Evolutionary conservation across 345 rosid genomes (phyloP).

Genomic region (Hibiscus mutabilis): DNA sequence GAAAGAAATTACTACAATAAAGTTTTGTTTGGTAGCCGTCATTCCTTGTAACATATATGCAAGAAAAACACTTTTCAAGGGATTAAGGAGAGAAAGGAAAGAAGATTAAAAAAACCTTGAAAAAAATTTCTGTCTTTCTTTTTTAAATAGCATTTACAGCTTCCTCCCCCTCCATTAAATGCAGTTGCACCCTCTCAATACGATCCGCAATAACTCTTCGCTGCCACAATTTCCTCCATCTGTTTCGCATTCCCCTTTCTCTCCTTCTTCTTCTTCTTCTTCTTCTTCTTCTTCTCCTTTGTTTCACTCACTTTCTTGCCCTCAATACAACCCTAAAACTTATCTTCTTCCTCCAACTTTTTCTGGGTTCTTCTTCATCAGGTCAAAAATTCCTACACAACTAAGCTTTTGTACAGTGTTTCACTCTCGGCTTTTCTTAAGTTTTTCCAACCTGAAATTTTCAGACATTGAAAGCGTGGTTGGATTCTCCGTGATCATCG

Average conservation of each 20-base stretch:
- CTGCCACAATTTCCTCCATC: slow-evolving; percentile 31
- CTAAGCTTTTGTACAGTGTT: slow-evolving; percentile 3
- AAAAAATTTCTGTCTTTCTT: slow-evolving; percentile 9
- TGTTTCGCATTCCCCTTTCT: neutral
- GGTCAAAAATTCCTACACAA: neutral
- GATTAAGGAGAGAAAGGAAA: too few relatives aligned
- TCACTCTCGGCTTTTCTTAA: neutral
- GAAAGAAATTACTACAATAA: neutral
- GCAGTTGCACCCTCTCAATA: slow-evolving; percentile 67
- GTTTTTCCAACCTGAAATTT: neutral
- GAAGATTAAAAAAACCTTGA: neutral
- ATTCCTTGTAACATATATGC: slow-evolving; percentile 24
- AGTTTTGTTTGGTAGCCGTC: slow-evolving; percentile 45
- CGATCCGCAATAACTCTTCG: slow-evolving; percentile 64
- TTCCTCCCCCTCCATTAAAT: slow-evolving; percentile 52
- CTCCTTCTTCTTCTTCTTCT: neutral
- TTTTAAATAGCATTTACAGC: slow-evolving; percentile 30
- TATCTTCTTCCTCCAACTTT: neutral
- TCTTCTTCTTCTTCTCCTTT: neutral
- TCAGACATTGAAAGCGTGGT: neutral
- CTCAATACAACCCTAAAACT: slow-evolving; percentile 17
- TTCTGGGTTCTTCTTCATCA: slow-evolving; percentile 9
- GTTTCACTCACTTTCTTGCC: slow-evolving; percentile 1
- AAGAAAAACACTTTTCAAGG: neutral
- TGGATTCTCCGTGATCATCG: neutral